phyloP scores from a whole-genome alignment of 1,284 basidiomycete genomes.

The Heliocybe sulcata region DNA sequence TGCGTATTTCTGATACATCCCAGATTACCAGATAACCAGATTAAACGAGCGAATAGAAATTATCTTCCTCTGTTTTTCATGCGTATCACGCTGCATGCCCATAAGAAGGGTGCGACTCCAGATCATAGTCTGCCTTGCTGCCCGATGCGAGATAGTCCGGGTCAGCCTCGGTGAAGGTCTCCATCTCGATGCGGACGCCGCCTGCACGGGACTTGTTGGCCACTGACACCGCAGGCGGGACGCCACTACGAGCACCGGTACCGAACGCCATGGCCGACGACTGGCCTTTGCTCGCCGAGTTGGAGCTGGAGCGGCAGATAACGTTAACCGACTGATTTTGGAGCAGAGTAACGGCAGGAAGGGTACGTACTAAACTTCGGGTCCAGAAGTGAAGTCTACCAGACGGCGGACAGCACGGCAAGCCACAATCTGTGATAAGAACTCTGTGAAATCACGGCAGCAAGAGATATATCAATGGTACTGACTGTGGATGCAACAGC shows the following conservation, averaged over 20 bases:
- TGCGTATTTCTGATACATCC: background rate
- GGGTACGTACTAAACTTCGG: slow-evolving; percentile 48
- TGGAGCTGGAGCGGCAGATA: slow-evolving; percentile 20
- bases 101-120: background rate
- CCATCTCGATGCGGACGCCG: slow-evolving; percentile 38
- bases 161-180: slow-evolving; percentile 3
- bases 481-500: slow-evolving; percentile 59
- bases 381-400: slow-evolving; percentile 44
- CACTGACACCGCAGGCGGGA: slow-evolving; percentile 20
- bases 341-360: background rate
- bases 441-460: background rate
- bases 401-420: slow-evolving; percentile 62
- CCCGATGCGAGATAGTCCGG: background rate
- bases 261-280: slow-evolving; percentile 31
- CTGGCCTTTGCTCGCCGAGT: slow-evolving; percentile 9
- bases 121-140: background rate
- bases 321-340: too few species aligned
- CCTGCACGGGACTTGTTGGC: slow-evolving; percentile 23
- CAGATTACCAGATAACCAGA: background rate
- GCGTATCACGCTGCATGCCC: background rate
- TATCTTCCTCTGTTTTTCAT: background rate
- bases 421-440: slow-evolving; percentile 53
- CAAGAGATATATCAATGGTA: slow-evolving; percentile 1
- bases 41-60: background rate
- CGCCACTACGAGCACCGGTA: slow-evolving; percentile 12